A percentile compares a stretch with the other conserved stretches of the same genome.
These are phyloP conservation scores for Nidularia pulvinata DNA, from an alignment of 768 basidiomycete genomes.

Conservation along the genomic window DNA sequence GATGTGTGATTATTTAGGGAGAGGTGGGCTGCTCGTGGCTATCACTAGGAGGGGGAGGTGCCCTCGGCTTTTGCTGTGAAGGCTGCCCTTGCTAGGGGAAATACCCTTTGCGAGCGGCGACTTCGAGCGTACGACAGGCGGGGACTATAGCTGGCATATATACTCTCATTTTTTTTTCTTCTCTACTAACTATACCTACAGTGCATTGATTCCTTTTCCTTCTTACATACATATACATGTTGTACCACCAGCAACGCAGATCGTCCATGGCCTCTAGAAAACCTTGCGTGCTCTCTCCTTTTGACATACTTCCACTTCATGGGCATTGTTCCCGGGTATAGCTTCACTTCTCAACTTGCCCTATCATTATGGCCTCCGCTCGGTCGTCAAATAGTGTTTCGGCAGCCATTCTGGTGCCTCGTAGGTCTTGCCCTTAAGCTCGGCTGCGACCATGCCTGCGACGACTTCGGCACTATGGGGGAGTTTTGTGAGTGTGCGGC, in stretches of 20 bases:
- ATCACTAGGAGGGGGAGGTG: background rate
- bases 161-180: too few relatives aligned
- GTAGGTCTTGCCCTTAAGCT: background rate
- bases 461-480: conserved; percentile 2
- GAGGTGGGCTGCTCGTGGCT: background rate
- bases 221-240: background rate
- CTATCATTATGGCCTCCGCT: background rate
- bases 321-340: background rate
- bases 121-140: too few relatives aligned
- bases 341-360: background rate
- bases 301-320: background rate
- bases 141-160: too few relatives aligned
- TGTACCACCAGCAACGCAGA: background rate
- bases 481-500: background rate
- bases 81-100: too few relatives aligned
- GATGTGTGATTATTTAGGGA: conserved; percentile 63
- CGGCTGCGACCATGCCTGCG: background rate
- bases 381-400: background rate
- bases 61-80: background rate
- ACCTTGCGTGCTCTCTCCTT: background rate
- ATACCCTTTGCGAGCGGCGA: too few relatives aligned
- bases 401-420: background rate
- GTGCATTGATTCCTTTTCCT: conserved; percentile 3
- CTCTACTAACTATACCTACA: background rate
- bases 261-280: background rate